Base-by-base conservation (phyloP, 768 basidiomycete species). In the Holtermannia corniformis region DNA sequence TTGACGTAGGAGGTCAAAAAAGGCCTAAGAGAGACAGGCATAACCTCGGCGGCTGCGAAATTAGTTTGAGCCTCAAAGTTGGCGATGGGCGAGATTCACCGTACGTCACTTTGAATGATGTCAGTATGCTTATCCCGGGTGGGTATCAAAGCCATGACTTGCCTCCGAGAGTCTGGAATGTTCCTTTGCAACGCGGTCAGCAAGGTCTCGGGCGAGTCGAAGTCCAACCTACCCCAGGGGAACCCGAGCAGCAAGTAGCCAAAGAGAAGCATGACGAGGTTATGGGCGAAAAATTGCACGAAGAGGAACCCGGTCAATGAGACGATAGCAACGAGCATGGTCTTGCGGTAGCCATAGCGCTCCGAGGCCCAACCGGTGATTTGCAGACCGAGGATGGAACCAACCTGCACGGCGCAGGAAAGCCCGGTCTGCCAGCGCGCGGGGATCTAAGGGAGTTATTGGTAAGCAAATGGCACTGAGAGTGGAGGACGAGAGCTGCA, bases 351-450 rank as follows among this genome's bases (percentile, higher is more conserved):
- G 22, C 59, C 59, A 44, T 51, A 52, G 21, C 55, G 56, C 23
- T 54, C 59, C 3, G 37, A 25, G 44, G 46, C 25, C 22, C 47
- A 37, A 3, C 68, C 70, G 48, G 63, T 72, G 50, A 69, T 42
- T 27, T 59, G 42, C 5, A 72, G 61, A 57, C 70, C 72, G 40
- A 68, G 41, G 45, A 72, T 63, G 27, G 63, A 62, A 28, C 73
- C 70, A 43, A 62, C 61, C 14, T 64, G 51, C 25, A 63, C 57
- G 1, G 60, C 65, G 55, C 70, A 68, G 27, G 56, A 51, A 5
- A 74, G 51, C 3, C 62, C 69, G 5, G 70, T 61, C 28, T 74
- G 74, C 74, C 72, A 73, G 0, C 58, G 58, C 1, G 73, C 64
- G 3, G 68, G 59, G 51, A 73, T 45, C 14, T 53, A n/a, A n/a